These are phyloP conservation scores for Volvox carteri DNA, from an alignment of 163 green algal species.

Conservation along the genomic window DNA sequence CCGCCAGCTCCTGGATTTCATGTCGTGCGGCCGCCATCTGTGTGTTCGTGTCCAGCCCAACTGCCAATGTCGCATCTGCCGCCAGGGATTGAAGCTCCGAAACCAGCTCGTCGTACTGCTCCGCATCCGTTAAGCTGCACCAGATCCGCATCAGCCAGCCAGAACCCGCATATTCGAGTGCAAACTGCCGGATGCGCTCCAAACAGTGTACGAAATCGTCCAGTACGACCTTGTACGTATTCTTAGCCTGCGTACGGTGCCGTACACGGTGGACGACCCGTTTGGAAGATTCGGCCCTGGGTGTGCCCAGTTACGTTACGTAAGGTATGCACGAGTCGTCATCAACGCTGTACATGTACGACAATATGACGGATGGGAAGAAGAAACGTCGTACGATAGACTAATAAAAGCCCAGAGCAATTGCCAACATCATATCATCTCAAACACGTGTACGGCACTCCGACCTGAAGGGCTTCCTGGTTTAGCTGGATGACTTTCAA, in stretches of 20 bases:
- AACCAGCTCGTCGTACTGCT: conserved; percentile 20
- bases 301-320: no score
- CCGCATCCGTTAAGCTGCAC: background rate
- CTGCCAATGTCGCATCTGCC: background rate
- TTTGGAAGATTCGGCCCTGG: no score
- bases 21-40: background rate
- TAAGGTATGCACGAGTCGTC: no score
- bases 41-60: background rate
- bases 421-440: no score
- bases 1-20: conserved; percentile 1
- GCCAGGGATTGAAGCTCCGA: background rate
- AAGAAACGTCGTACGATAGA: no score
- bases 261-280: background rate
- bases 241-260: background rate
- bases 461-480: conserved; percentile 11
- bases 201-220: background rate
- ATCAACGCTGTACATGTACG: background rate
- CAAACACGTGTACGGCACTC: background rate
- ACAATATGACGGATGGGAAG: no score
- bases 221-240: conserved; percentile 6
- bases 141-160: conserved; percentile 29
- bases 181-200: conserved; percentile 25
- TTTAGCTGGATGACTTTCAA: conserved; percentile 10
- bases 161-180: background rate
- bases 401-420: no score